These are phyloP conservation scores for Aureobasidium leucospermi DNA, from an alignment of 2,329 filamentous ascomycete genomes.

Conservation along the genomic window DNA sequence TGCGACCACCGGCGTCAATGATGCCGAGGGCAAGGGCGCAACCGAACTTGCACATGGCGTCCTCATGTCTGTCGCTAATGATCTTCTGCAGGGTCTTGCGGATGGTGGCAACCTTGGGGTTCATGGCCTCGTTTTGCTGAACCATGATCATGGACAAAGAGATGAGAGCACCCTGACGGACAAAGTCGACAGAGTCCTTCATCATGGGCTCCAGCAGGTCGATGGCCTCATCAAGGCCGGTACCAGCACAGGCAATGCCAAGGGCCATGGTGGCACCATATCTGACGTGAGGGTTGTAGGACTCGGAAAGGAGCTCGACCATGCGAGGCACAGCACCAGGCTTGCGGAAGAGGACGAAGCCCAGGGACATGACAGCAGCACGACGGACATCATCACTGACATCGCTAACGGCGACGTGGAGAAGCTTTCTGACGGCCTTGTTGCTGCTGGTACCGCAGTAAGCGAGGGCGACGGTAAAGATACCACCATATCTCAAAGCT, in stretches of 20 bases:
- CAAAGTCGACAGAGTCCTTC: conserved; percentile 98
- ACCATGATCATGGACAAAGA: conserved; percentile 96
- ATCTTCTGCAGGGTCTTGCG: conserved; percentile 93
- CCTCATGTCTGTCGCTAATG: conserved; percentile 87
- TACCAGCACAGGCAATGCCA: conserved; percentile 95
- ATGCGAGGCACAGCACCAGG: conserved; percentile 94
- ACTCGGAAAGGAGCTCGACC: conserved; percentile 96
- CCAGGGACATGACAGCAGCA: conserved; percentile 93
- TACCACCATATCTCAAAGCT: conserved; percentile 89
- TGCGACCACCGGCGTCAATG: conserved; percentile 94
- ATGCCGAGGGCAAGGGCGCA: conserved; percentile 91
- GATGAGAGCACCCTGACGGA: conserved; percentile 91
- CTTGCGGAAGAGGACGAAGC: conserved; percentile 97
- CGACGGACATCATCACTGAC: conserved; percentile 96
- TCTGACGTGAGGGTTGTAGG: conserved; percentile 96
- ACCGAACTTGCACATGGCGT: conserved; percentile 99
- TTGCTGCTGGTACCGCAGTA: conserved; percentile 98
- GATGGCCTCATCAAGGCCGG: conserved; percentile 90
- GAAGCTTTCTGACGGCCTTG: conserved; percentile 91
- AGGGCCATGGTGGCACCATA: conserved; percentile 98
- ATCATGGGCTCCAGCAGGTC: conserved; percentile 98
- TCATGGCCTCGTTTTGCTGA: conserved; percentile 99
- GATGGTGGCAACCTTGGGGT: conserved; percentile 86
- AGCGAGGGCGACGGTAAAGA: conserved; percentile 95
- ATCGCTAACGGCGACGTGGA: conserved; percentile 95